A percentile compares a stretch with the other conserved stretches of the same genome.
Evolutionary conservation across 2,329 filamentous ascomycete genomes (phyloP).

Genomic region (Ophiostoma himal-ulmi): DNA sequence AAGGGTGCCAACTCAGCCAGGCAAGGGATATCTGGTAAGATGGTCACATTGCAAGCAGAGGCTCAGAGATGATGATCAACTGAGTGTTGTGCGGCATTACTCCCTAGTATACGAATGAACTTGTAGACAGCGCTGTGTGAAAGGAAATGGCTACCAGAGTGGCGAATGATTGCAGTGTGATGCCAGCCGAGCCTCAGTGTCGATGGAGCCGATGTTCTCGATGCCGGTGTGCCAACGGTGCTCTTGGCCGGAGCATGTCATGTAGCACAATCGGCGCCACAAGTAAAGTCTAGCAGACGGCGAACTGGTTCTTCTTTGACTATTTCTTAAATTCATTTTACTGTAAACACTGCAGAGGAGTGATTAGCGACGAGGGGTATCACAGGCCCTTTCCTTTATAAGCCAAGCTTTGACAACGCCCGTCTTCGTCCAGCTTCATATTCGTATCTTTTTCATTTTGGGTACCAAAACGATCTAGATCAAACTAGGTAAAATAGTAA

Average conservation of each 20-base stretch:
- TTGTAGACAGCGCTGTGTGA: neutral
- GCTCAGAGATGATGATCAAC: constrained; percentile 5
- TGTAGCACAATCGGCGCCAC: neutral
- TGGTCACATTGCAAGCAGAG: neutral
- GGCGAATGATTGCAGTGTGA: neutral
- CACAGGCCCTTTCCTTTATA: too few species aligned
- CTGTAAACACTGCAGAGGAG: too few species aligned
- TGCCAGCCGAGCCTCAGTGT: neutral
- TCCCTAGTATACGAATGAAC: neutral
- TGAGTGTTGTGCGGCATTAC: neutral
- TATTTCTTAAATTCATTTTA: too few species aligned
- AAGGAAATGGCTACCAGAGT: neutral
- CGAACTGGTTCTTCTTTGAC: too few species aligned
- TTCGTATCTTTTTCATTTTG: too few species aligned
- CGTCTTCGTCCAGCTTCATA: too few species aligned
- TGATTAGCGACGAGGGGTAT: too few species aligned
- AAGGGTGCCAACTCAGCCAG: neutral
- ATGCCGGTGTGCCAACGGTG: neutral
- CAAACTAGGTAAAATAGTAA: too few species aligned
- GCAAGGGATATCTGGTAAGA: constrained; percentile 5
- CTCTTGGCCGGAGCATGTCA: neutral
- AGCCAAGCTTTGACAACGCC: too few species aligned
- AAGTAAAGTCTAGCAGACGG: too few species aligned
- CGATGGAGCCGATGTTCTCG: too few species aligned
- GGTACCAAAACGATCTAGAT: too few species aligned